Percentiles rank a stretch among this genome's conserved stretches.
Conservation (phyloP, 164 flowering plant genomes). For the Magnolia changhungtana region DNA sequence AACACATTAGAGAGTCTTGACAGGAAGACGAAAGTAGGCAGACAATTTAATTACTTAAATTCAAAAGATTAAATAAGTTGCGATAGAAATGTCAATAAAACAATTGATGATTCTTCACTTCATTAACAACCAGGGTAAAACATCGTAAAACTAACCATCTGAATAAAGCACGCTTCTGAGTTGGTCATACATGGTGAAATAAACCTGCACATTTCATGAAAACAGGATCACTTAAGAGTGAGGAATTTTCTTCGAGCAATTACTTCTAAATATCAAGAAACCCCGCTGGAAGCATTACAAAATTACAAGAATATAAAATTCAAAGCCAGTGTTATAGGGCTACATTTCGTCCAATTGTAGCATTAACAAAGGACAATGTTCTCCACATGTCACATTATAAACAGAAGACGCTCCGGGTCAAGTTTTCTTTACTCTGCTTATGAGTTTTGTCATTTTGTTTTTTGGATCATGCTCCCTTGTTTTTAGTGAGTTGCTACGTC, state of each 20-base stretch:
- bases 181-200: constrained; percentile 87
- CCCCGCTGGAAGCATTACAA: neutral
- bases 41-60: neutral
- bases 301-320: neutral
- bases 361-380: neutral
- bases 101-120: neutral
- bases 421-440: too few relatives aligned
- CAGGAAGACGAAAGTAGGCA: neutral
- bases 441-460: too few relatives aligned
- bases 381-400: too few relatives aligned
- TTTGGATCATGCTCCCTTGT: too few relatives aligned
- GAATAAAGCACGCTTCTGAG: constrained; percentile 63
- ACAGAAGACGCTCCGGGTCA: too few relatives aligned
- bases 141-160: constrained; percentile 53
- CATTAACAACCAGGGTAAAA: neutral
- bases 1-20: neutral
- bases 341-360: neutral
- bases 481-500: too few relatives aligned
- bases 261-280: neutral
- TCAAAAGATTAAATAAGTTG: neutral
- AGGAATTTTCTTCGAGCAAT: neutral
- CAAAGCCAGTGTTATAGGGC: neutral
- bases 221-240: neutral
- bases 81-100: neutral
- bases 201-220: constrained; percentile 57